Evolutionary conservation across 495 filamentous ascomycete genomes (phyloP).

Genomic region (Penicillium subrubescens): DNA sequence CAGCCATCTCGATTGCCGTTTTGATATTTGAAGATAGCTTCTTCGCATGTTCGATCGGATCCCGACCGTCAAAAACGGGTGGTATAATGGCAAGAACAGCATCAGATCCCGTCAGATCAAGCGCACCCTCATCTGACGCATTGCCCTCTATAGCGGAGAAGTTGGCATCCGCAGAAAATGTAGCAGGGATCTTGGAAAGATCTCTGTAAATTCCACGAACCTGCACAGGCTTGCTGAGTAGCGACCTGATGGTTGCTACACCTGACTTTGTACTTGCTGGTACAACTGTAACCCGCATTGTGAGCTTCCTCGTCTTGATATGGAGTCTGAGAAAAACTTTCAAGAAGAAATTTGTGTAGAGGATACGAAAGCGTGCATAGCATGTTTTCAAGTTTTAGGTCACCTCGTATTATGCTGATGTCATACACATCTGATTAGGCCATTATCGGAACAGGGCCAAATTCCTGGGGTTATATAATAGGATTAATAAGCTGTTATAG

Average conservation of each 20-base stretch:
- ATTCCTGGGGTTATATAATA: neutral
- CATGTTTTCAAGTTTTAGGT: neutral
- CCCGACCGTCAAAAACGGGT: neutral
- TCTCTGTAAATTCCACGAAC: neutral
- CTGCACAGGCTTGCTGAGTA: conserved; percentile 4
- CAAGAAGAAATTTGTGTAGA: neutral
- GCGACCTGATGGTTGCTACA: conserved; percentile 5
- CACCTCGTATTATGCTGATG: neutral
- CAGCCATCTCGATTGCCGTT: conserved; percentile 1
- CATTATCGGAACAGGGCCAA: neutral
- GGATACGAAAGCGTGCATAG: neutral
- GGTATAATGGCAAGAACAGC: neutral
- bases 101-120: neutral
- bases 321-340: neutral
- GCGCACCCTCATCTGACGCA: neutral
- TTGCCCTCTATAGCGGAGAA: neutral
- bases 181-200: neutral
- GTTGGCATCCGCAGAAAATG: neutral
- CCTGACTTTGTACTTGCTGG: conserved; percentile 7
- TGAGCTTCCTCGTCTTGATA: neutral
- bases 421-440: neutral
- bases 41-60: neutral
- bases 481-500: neutral
- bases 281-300: conserved; percentile 4
- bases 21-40: conserved; percentile 1